These are phyloP conservation scores for Nannochloropsis gaditana DNA, from an alignment of 108 stramenopile genomes.

Conservation along the genomic window DNA sequence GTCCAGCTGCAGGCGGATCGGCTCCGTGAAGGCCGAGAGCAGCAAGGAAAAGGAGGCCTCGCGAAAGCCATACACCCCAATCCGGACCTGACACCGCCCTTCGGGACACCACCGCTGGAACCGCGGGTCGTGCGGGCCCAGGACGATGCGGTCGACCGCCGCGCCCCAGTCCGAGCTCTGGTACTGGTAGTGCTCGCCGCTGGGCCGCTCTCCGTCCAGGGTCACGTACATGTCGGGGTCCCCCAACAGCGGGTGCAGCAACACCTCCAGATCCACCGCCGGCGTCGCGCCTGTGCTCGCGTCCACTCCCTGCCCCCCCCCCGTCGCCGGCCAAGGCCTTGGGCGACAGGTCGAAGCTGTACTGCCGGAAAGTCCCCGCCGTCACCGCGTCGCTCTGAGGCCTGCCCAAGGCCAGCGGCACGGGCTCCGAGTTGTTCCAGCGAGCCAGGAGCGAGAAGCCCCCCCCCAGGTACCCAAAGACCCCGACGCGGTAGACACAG, in stretches of 20 bases:
- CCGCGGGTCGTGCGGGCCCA: background rate
- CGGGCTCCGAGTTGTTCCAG: conserved; percentile 5
- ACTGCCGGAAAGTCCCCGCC: background rate
- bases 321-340: background rate
- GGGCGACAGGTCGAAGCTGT: conserved; percentile 16
- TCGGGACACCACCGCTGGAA: background rate
- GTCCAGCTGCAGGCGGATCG: background rate
- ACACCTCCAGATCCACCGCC: background rate
- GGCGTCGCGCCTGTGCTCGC: background rate
- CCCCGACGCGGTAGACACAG: background rate
- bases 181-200: background rate
- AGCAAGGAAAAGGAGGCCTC: background rate
- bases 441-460: background rate
- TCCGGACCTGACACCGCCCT: background rate
- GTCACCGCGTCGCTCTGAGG: background rate
- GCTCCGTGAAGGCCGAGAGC: background rate
- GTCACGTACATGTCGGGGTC: conserved; percentile 17
- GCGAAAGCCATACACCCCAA: background rate
- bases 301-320: background rate
- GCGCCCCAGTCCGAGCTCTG: background rate
- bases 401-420: background rate
- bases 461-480: background rate
- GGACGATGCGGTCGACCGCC: background rate
- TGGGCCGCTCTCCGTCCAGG: background rate
- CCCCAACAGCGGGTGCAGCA: background rate